Evolutionary conservation across 2,329 filamentous ascomycete genomes (phyloP).

Genomic region (Aquanectria penicillioides): DNA sequence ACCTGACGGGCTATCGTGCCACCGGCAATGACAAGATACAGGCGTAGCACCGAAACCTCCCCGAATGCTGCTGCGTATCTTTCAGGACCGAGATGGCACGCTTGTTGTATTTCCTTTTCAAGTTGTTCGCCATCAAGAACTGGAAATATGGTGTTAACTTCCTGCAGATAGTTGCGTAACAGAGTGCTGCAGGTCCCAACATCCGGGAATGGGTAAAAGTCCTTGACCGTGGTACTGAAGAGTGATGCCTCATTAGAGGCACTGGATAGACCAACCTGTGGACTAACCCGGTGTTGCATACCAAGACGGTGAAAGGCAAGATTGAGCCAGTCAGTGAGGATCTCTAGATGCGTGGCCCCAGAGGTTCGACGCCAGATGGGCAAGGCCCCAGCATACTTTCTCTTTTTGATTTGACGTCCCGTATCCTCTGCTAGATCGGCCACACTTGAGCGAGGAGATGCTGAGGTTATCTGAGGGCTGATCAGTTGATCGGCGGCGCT

Average conservation of each 20-base stretch:
- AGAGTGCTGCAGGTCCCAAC: too few relatives aligned
- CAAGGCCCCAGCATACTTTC: too few relatives aligned
- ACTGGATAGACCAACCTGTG: not conserved
- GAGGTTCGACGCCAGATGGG: not conserved
- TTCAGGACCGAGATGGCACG: too few relatives aligned
- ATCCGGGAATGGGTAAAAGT: not conserved
- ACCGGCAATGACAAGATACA: too few relatives aligned
- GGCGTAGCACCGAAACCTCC: too few relatives aligned
- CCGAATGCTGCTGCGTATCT: too few relatives aligned
- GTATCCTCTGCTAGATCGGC: not conserved
- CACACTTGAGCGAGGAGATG: not conserved
- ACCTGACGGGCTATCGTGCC: too few relatives aligned
- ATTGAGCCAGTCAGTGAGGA: not conserved
- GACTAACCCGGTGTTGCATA: not conserved
- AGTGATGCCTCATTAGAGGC: not conserved
- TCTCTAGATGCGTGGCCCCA: not conserved
- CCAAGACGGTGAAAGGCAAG: not conserved
- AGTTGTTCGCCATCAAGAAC: too few relatives aligned
- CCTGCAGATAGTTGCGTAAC: too few relatives aligned
- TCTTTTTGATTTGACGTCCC: not conserved
- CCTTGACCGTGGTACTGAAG: not conserved
- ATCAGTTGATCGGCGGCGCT: too few relatives aligned
- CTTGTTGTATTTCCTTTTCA: too few relatives aligned
- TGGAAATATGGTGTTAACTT: too few relatives aligned
- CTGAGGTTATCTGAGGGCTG: not conserved